Base-by-base conservation (phyloP, 2,329 filamentous ascomycete species). In the Cordyceps fumosorosea region DNA sequence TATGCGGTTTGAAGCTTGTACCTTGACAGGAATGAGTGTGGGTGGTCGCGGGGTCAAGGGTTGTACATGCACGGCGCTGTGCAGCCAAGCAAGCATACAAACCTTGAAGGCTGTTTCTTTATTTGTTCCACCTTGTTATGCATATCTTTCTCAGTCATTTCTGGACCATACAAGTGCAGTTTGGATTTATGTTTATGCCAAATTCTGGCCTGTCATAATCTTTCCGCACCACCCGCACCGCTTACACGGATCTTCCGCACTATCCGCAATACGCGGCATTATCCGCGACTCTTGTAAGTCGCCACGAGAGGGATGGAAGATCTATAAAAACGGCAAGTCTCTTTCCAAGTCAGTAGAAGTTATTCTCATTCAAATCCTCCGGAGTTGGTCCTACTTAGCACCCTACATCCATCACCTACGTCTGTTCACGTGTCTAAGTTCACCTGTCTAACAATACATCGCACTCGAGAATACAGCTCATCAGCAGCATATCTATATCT, bases 241-340 rank as follows among this genome's bases (percentile, higher is more conserved):
- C 48, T 45, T 24, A 24, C 34, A 52, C 22, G 16, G 20, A 42
- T 22, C 8, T 5, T 48, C 61, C 61, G 61, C 61, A 62, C 20
- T 62, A 56, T 62, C 60, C 60, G 60, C 60, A 62, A 44, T 56
- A 54, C 47, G 24, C 58, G 58, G 60, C 52, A 62, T 24, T 56
- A 47, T 47, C 37, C 58, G 58, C 58, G 37, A 34, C 48, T 60
- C 37, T 29, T 47, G 40, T 61, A 48, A 55, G 51, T 61, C 51
- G 51, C 6, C 10, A 18, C 22, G 8, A 3, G 18, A 26, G 48
- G 14, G 12, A 51, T n/a, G 20, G 18, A 34, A 52, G 24, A 29
- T 45, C 3, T 52, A 51, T 58, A 58, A 51, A 58, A 42, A 51
- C 14, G 34, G 4, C 29, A 42, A 45, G 29, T 12, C 22, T 26